These are phyloP conservation scores for Cyclospora cayetanensis DNA, from an alignment of 169 alveolate species.

Conservation along the genomic window DNA sequence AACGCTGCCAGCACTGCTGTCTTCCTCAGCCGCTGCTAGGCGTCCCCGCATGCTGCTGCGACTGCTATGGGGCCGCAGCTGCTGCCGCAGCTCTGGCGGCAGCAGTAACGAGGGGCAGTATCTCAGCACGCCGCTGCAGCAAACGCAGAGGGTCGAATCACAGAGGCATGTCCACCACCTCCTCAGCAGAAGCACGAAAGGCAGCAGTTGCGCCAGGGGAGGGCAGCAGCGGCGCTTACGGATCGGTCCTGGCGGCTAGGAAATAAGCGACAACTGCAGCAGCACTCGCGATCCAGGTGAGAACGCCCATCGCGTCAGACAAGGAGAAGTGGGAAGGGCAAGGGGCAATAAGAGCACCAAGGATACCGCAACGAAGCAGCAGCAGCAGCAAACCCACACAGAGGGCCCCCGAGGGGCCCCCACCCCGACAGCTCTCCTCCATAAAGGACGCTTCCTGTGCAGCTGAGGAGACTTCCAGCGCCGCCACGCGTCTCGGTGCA, in stretches of 20 bases:
- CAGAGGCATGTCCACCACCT: background rate
- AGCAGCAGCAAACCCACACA: background rate
- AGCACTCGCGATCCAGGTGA: background rate
- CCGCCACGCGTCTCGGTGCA: background rate
- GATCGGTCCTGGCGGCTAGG: conserved; percentile 14
- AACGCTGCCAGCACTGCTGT: conserved; percentile 25
- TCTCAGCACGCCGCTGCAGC: conserved; percentile 5
- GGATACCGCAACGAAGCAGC: conserved; percentile 9
- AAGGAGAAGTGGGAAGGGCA: background rate
- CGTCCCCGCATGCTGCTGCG: background rate
- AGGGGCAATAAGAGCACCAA: background rate
- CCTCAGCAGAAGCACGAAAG: background rate
- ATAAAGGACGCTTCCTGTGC: background rate
- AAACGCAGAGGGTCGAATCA: background rate
- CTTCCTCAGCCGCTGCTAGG: background rate
- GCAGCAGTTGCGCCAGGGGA: no score
- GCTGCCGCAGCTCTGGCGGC: conserved; percentile 1
- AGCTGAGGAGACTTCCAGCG: background rate
- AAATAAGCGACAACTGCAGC: conserved; percentile 4
- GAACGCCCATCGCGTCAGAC: background rate
- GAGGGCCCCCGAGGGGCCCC: background rate
- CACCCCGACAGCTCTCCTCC: background rate
- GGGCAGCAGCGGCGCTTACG: background rate
- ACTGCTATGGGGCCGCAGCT: background rate
- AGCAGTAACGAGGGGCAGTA: background rate